Base-by-base conservation (phyloP, 768 basidiomycete genomes). In the Tephrocybe sp. region DNA sequence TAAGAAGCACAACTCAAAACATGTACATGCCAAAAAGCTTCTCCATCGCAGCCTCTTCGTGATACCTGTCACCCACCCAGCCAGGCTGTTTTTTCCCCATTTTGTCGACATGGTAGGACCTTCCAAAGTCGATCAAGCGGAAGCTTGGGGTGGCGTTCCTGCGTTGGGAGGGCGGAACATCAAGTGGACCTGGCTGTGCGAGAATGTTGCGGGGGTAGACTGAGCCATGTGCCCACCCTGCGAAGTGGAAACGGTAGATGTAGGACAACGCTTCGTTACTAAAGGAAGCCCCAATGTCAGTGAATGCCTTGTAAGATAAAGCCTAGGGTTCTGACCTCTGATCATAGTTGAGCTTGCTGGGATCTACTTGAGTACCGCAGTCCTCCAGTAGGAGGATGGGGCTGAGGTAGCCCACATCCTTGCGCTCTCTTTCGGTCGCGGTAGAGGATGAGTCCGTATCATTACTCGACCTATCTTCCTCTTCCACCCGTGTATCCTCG, bases 381-480 rank as follows among this genome's bases (percentile, higher is more conserved):
- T 74, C 57, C 58, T 79, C 76, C 0, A 78, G 41, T 11, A 79
- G 65, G 18, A 79, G 50, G 34, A 78, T 72, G 0, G 75, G 71
- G 51, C 75, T 75, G 28, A 68, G 58, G 54, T 70, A 70, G 2
- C 57, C 57, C 4, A 3, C 1, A 20, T 11, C 3, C n/a, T 40
- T 24, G 18, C 14, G 32, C 5, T 36, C 18, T 50, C 30, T 37
- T 12, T 24, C 14, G 26, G 18, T n/a, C n/a, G 23, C 15, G 24
- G 18, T n/a, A 14, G 21, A 9, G 7, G 3, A 21, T 3, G 24
- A 24, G 2, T 37, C 34, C 6, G 17, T 41, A 20, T 17, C 40
- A 7, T 50, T 41, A 30, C 28, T 30, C 28, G 28, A 11, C 28
- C 28, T 30, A 36, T 48, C 34, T 0, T 21, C 39, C 37, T 20